These are phyloP conservation scores for Pythium apleroticum DNA, from an alignment of 352 stramenopile species.

Conservation along the genomic window DNA sequence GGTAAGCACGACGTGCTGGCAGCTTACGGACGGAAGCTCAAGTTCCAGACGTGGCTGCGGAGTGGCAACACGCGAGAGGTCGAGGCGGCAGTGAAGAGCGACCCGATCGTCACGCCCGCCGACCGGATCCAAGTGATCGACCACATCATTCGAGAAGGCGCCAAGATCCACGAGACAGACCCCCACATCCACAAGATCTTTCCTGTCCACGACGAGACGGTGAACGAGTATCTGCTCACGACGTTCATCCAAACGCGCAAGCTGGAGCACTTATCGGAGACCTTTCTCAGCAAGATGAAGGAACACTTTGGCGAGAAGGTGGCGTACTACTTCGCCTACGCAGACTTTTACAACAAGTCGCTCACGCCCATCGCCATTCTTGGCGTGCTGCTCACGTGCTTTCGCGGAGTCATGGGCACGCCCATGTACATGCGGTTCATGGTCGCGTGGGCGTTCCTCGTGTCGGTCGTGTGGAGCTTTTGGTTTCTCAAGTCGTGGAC, in stretches of 20 bases:
- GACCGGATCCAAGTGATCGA: conserved; percentile 84
- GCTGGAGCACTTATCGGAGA: conserved; percentile 59
- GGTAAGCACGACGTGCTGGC: conserved; percentile 62
- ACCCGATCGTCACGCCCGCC: conserved; percentile 63
- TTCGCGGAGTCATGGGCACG: conserved; percentile 60
- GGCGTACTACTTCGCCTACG: conserved; percentile 85
- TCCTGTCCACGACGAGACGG: conserved; percentile 68
- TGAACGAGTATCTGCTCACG: conserved; percentile 72
- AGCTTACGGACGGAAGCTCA: conserved; percentile 57
- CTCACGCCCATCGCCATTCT: conserved; percentile 75
- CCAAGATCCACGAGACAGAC: conserved; percentile 55
- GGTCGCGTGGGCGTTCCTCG: conserved; percentile 65
- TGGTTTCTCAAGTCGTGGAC: conserved; percentile 80
- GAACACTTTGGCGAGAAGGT: conserved; percentile 85
- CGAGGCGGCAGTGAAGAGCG: conserved; percentile 52
- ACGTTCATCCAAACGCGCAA: conserved; percentile 72
- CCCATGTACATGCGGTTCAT: conserved; percentile 84
- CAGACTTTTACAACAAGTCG: conserved; percentile 87
- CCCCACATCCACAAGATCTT: conserved; percentile 72
- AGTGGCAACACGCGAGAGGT: conserved; percentile 75
- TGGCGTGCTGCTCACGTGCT: conserved; percentile 63
- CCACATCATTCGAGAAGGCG: conserved; percentile 75
- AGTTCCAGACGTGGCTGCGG: conserved; percentile 76
- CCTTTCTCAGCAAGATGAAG: conserved; percentile 60
- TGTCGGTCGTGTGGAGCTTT: conserved; percentile 84